Evolutionary conservation across 768 basidiomycete species (phyloP).

Genomic region (Kwoniella botswanensis): DNA sequence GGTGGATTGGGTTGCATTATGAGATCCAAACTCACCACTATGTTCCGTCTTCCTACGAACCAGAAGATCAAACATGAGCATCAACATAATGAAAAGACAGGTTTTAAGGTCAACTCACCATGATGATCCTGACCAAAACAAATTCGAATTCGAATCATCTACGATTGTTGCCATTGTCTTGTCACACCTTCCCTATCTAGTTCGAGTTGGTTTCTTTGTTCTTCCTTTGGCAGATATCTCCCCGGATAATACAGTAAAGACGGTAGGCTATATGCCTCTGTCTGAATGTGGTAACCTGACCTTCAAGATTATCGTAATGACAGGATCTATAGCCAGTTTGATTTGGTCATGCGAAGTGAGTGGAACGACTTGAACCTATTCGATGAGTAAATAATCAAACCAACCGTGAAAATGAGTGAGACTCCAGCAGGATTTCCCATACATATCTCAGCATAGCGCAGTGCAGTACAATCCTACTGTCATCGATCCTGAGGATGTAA

Average conservation of each 20-base stretch:
- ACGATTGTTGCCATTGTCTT: conserved; percentile 33
- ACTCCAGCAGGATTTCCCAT: background rate
- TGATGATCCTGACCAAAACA: conserved; percentile 33
- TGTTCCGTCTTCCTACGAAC: conserved; percentile 23
- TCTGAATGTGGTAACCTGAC: too few relatives aligned
- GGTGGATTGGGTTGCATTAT: background rate
- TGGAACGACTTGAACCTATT: too few relatives aligned
- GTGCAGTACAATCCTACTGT: background rate
- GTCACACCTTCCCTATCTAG: background rate
- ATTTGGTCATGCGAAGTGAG: too few relatives aligned
- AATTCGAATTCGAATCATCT: conserved; percentile 36
- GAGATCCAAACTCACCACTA: conserved; percentile 20
- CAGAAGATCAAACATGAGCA: background rate
- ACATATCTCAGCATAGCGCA: background rate
- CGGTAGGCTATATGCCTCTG: too few relatives aligned
- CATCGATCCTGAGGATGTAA: background rate
- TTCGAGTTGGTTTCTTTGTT: background rate
- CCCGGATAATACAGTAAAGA: background rate
- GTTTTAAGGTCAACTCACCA: conserved; percentile 24
- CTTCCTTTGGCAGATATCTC: background rate
- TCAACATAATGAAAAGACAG: too few relatives aligned
- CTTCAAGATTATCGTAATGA: too few relatives aligned
- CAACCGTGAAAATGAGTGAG: too few relatives aligned
- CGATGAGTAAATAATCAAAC: too few relatives aligned
- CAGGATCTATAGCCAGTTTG: too few relatives aligned